Evolutionary conservation across 177 flowering plant genomes (phyloP), one percentile per base, ranked within the genome.

Genomic region (Vitis hybrid): DNA sequence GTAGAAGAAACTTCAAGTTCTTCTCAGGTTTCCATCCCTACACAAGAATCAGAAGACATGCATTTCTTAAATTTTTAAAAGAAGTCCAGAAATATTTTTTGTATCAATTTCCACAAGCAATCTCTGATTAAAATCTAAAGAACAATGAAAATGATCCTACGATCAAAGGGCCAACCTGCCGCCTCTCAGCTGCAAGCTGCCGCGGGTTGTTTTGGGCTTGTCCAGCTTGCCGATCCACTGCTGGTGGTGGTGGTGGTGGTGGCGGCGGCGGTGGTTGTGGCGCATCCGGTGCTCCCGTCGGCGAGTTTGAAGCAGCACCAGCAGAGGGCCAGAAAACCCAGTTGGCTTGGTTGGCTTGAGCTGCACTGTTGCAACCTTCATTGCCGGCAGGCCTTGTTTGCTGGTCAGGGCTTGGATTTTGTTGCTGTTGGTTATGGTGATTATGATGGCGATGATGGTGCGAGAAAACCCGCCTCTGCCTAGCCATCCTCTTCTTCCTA

Each of bases 401-500:
- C 54, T 70, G 83, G 1, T 75, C 80, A 3, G 39, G 61, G 15
- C 26, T 58, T 15, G 62, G 74, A 55, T 49, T 68, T 10, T 65
- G 69, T 59, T 34, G 69, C 45, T 64, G 48, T 51, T 56, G 66
- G 50, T 54, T 51, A 11, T 18, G 49, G 34, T 68, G 80, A 18
- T 73, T 68, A 59, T 74, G 80, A 61, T 72, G 76, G 5, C 61
- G 68, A 9, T 80, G 76, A 64, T 84, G 84, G 68, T 94, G 95
- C 3, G 84, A 63, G 45, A 77, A 77, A 34, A 86, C 51, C 81
- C 92, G 74, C 70, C 91, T 84, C 69, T 95, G 98, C 67, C 97
- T 77, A 1, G 98, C 98, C 99, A 95, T 95, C 66, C 99, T 80
- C 80, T 93, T 95, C 87, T 93, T 93, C 84, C 99, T 84, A 1